Percentiles rank a stretch among this genome's conserved stretches.
Conservation (phyloP, 2,329 filamentous ascomycete species). For the Lachnellula subtilissima region DNA sequence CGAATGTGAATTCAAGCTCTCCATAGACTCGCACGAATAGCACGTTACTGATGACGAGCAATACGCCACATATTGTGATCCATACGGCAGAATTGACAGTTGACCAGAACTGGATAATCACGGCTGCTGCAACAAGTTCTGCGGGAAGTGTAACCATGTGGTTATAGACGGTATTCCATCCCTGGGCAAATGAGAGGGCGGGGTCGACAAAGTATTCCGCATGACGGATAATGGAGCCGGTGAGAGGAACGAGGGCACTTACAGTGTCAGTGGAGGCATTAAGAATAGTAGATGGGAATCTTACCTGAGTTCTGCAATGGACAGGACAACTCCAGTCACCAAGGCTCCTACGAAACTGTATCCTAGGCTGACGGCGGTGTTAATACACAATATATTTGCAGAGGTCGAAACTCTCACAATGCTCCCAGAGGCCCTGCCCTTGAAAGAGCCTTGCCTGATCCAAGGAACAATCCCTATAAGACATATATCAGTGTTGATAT, state of each 20-base stretch:
- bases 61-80: conserved; percentile 36
- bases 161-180: conserved; percentile 31
- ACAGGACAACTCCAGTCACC: conserved; percentile 46
- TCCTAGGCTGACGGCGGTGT: conserved; percentile 33
- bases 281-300: not conserved
- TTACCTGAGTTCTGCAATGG: conserved; percentile 46
- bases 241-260: conserved; percentile 43
- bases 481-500: not conserved
- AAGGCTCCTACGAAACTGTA: conserved; percentile 47
- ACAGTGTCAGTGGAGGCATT: not conserved
- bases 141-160: conserved; percentile 32
- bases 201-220: conserved; percentile 36
- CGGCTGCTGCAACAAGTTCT: conserved; percentile 59
- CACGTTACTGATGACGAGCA: conserved; percentile 34
- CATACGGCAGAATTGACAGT: conserved; percentile 43
- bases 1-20: conserved; percentile 54
- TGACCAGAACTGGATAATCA: conserved; percentile 60
- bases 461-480: conserved; percentile 18
- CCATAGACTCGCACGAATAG: conserved; percentile 39
- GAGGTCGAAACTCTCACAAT: conserved; percentile 27
- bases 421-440: conserved; percentile 48
- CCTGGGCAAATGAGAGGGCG: conserved; percentile 32
- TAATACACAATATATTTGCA: not conserved
- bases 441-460: conserved; percentile 46
- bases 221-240: conserved; percentile 35